Evolutionary conservation across 176 grass and related monocot genomes (phyloP), one percentile per base, ranked within the genome.

Genomic region (Cenchrus purpureus): DNA sequence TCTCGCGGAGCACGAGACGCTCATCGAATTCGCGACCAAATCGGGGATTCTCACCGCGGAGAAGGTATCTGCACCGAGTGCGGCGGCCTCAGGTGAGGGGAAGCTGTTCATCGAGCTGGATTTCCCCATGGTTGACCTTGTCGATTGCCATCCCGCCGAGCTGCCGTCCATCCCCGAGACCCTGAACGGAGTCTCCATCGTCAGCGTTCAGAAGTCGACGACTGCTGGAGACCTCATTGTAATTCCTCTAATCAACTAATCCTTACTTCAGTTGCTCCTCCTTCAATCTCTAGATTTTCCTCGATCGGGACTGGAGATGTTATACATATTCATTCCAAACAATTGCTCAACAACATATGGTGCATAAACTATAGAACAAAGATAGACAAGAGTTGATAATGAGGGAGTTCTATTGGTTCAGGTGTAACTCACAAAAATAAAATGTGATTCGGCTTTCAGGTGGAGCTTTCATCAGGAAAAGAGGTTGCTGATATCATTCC

Each of bases 51-150:
- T 92, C 70, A 87, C 83, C 12, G 91, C 91, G 3, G 82, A 87
- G 73, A 94, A 88, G 85, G 74, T 87, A 28, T 61, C 6, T 53
- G 45, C 52, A 12, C 77, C 75, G 65, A 34, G 46, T 58, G n/a
- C 40, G 4, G 76, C 43, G 32, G 46, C 49, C 65, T n/a, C 77
- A 1, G 59, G 44, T 43, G 76, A 73, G 20, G 81, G 68, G 16
- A 94, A 88, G 31, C 91, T 92, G 20, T 92, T 80, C 51, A 85
- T 97, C 83, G 87, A 94, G 78, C 46, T 97, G 57, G 65, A 94
- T 80, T 84, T 97, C 71, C 95, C 95, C 34, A 82, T 85, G 80
- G n/a, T 91, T 60, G 84, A 86, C 20, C 65, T 88, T 20, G 74
- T 84, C 12, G 77, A 43, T 48, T 94, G 82, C 42, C 1, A 80